phyloP scores from a whole-genome alignment of 1,284 basidiomycete species.

The Neolentinus lepideus region DNA sequence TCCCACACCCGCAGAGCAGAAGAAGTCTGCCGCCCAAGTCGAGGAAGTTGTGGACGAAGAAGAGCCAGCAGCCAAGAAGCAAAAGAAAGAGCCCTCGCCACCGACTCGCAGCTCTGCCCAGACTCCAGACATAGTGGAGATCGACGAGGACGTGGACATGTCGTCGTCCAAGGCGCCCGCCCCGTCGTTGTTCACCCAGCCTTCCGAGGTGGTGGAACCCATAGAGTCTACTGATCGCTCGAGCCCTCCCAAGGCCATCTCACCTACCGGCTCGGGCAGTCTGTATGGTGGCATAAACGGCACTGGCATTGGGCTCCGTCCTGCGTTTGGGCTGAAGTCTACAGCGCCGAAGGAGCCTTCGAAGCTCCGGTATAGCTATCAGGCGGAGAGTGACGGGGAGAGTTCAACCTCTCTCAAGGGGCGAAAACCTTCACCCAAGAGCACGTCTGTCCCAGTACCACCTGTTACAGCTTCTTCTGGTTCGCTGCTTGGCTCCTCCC shows the following conservation, averaged over 20 bases:
- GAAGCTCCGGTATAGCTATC: conserved; percentile 61
- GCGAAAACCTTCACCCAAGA: conserved; percentile 1
- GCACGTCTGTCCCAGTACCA: too few species aligned
- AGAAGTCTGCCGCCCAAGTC: conserved; percentile 8
- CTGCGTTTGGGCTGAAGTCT: conserved; percentile 27
- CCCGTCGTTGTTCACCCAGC: conserved; percentile 15
- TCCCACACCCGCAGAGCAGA: conserved; percentile 9
- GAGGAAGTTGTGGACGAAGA: conserved; percentile 24
- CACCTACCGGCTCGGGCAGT: conserved; percentile 10
- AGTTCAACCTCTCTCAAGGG: conserved; percentile 4
- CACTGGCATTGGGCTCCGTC: conserved; percentile 12
- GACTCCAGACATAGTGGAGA: conserved; percentile 12
- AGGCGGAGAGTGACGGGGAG: conserved; percentile 35
- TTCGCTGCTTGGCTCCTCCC: too few species aligned
- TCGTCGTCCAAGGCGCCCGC: conserved; percentile 14
- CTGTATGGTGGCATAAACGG: conserved; percentile 1
- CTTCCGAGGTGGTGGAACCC: conserved; percentile 35
- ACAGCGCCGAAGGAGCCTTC: conserved; percentile 64
- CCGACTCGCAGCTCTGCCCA: not conserved
- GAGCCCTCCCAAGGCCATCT: conserved; percentile 12
- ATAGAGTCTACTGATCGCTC: conserved; percentile 17
- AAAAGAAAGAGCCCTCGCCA: conserved; percentile 23
- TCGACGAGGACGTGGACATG: conserved; percentile 26
- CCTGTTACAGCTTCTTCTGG: conserved; percentile 10
- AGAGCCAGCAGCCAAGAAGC: conserved; percentile 31